These are phyloP conservation scores for Lotmaria passim DNA, from an alignment of 208 protist genomes.

Conservation along the genomic window DNA sequence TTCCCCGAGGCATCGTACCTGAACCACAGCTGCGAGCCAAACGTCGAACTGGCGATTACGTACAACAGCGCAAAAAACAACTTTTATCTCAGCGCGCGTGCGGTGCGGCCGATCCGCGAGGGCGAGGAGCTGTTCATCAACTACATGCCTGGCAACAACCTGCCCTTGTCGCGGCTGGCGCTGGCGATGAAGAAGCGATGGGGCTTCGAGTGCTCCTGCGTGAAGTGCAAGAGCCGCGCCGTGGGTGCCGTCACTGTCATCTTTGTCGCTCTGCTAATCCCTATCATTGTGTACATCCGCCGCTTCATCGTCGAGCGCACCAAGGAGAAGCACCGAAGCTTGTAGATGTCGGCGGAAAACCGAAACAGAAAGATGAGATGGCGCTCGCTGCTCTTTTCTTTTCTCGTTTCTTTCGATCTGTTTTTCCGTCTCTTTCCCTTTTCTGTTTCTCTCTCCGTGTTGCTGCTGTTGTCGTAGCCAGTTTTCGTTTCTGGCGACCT, in stretches of 20 bases:
- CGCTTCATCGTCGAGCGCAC: slow-evolving; percentile 63
- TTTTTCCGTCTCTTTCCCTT: not conserved
- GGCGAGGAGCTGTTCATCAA: slow-evolving; percentile 86
- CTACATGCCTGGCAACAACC: slow-evolving; percentile 87
- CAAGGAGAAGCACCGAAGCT: slow-evolving; percentile 71
- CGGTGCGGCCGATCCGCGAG: slow-evolving; percentile 68
- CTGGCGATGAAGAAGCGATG: slow-evolving; percentile 84
- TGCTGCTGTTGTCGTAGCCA: not conserved
- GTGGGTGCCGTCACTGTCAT: slow-evolving; percentile 66
- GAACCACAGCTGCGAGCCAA: slow-evolving; percentile 87
- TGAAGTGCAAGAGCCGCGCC: slow-evolving; percentile 75
- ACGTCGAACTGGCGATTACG: slow-evolving; percentile 73
- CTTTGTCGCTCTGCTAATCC: slow-evolving; percentile 70
- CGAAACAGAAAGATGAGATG: not conserved
- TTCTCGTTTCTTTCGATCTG: too few relatives aligned
- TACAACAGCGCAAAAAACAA: slow-evolving; percentile 81
- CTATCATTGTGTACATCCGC: slow-evolving; percentile 64
- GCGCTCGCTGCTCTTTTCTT: too few relatives aligned
- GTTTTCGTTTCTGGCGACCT: too few relatives aligned
- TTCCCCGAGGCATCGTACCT: slow-evolving; percentile 86
- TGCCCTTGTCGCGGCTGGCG: slow-evolving; percentile 71
- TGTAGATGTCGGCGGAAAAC: slow-evolving; percentile 31
- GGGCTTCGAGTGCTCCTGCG: slow-evolving; percentile 88
- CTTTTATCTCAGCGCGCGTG: slow-evolving; percentile 77
- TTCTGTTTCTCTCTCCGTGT: not conserved